These are phyloP conservation scores for Escovopsis sp. DNA, from an alignment of 2,329 filamentous ascomycete species.

Conservation along the genomic window DNA sequence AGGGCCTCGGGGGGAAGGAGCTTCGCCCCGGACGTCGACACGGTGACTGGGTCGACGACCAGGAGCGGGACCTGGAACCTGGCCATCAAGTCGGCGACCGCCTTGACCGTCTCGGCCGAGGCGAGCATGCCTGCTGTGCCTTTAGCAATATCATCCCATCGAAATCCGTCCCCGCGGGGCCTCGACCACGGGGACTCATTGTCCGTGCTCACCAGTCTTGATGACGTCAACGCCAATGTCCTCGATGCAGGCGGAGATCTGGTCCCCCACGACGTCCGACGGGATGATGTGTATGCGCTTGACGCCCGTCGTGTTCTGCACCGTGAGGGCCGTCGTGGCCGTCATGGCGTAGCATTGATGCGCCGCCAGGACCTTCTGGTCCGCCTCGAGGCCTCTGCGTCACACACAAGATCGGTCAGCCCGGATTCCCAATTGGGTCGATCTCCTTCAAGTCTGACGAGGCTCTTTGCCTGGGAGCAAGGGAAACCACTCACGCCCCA, in stretches of 20 bases:
- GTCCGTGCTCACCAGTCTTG: constrained; percentile 56
- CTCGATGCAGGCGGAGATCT: constrained; percentile 70
- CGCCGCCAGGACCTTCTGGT: constrained; percentile 85
- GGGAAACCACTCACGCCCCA: constrained; percentile 48
- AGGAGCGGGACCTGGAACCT: constrained; percentile 17
- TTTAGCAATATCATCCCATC: background rate
- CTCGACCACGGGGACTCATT: background rate
- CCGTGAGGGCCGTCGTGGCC: constrained; percentile 87
- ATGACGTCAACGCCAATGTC: constrained; percentile 83
- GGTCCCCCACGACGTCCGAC: constrained; percentile 62
- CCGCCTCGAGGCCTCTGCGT: constrained; percentile 75
- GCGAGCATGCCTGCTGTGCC: constrained; percentile 23
- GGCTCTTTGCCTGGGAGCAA: constrained; percentile 1
- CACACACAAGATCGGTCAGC: background rate
- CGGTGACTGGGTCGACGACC: constrained; percentile 50
- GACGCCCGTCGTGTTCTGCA: constrained; percentile 82
- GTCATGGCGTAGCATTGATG: constrained; percentile 95
- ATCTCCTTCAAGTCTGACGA: background rate
- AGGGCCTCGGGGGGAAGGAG: constrained; percentile 55
- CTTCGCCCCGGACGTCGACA: constrained; percentile 63
- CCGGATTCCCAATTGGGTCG: background rate
- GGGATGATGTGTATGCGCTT: constrained; percentile 68
- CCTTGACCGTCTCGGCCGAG: constrained; percentile 22
- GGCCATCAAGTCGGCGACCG: constrained; percentile 17
- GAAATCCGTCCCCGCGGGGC: background rate